Evolutionary conservation across 805 yeast genomes (phyloP), one percentile per base, ranked within the genome.

Genomic region (Candida sakaeoensis): DNA sequence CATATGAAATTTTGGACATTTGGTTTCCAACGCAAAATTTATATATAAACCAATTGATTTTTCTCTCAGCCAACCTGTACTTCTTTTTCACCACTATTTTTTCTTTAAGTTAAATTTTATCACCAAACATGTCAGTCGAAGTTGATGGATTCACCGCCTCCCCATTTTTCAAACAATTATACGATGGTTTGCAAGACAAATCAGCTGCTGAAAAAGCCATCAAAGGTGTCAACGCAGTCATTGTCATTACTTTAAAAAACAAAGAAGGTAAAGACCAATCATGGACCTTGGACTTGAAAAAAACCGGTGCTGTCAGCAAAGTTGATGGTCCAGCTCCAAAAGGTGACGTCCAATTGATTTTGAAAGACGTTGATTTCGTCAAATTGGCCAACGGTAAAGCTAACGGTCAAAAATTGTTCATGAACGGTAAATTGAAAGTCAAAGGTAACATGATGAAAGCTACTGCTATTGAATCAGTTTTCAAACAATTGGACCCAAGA

Each of bases 381-480:
- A 79, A 75, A 58, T 74, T 87, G 50, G 84, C 84, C 39, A 66
- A 70, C 45, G 95, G 95, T 46, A 84, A 85, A 72, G 80, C 88
- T 48, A 82, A 82, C 61, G 87, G 95, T 34, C 95, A 87, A 65
- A 82, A 80, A 67, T 74, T 87, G 55, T 87, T 85, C 63, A 77
- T 87, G 84, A 68, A 75, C 52, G 95, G 96, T 30, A 83, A 82
- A 63, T 76, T 87, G 62, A 86, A 85, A 74, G 81, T 87, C 48
- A 85, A 82, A 72, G 95, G 95, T 49, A 85, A 88, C 68, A 82
- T 87, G 68, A 84, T 84, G 90, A 87, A 87, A 73, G 95, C 95
- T 40, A 77, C 90, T 33, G 77, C 78, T 44, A 77, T 85, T 44
- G 91, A 84, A 63, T 66, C 74, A 36, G 77, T 85, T 36, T 74